phyloP scores from a whole-genome alignment of 2,329 filamentous ascomycete species.

The Aspergillus sclerotialis region DNA sequence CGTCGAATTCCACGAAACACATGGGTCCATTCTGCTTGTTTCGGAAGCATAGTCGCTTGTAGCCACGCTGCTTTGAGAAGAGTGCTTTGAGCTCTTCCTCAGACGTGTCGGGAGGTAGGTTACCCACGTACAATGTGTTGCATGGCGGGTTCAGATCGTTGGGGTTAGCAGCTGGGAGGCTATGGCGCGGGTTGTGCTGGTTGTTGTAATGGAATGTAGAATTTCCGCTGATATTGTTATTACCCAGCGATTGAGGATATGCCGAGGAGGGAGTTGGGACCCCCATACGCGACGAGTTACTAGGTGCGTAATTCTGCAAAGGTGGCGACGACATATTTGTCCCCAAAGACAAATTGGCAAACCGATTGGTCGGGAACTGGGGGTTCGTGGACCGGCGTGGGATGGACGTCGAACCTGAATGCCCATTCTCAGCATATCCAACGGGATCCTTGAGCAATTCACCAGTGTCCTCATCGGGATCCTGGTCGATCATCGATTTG shows the following conservation, averaged over 20 bases:
- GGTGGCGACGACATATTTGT: conserved; percentile 56
- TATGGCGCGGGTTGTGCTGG: conserved; percentile 55
- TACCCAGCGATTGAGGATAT: conserved; percentile 53
- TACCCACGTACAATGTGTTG: conserved; percentile 97
- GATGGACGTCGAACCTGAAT: conserved; percentile 32
- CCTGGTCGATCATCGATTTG: conserved; percentile 59
- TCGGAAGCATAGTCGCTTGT: conserved; percentile 89
- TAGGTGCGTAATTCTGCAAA: conserved; percentile 47
- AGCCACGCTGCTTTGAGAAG: conserved; percentile 88
- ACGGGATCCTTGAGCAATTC: conserved; percentile 57
- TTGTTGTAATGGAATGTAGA: conserved; percentile 51
- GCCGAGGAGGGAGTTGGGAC: conserved; percentile 47
- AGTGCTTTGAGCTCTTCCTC: conserved; percentile 93
- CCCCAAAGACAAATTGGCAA: conserved; percentile 65
- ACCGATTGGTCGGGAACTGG: conserved; percentile 61
- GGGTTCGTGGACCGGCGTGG: conserved; percentile 64
- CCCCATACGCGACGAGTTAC: conserved; percentile 40
- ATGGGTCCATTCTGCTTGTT: conserved; percentile 94
- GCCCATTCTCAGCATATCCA: conserved; percentile 64
- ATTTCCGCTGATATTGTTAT: conserved; percentile 41
- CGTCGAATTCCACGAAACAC: conserved; percentile 98
- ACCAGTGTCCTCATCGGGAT: conserved; percentile 57
- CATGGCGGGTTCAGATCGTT: conserved; percentile 96
- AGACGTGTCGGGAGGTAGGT: conserved; percentile 82
- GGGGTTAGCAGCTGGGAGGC: conserved; percentile 81